Percentiles rank a stretch among this genome's conserved stretches.
These are phyloP conservation scores for Calendula officinalis DNA, from an alignment of 129 eudicot genomes.

Conservation along the genomic window DNA sequence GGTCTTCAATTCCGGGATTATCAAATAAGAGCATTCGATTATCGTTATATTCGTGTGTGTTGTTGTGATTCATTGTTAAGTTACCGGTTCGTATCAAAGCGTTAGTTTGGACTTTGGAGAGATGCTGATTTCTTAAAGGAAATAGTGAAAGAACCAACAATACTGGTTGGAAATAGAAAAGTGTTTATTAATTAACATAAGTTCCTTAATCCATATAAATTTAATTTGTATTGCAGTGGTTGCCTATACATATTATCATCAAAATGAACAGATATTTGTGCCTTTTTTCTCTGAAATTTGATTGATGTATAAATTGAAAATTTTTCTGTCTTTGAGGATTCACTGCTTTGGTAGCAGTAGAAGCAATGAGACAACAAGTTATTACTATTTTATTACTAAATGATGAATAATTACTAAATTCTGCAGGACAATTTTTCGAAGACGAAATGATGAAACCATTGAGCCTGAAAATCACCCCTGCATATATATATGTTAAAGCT, in stretches of 20 bases:
- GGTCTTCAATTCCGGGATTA: no score
- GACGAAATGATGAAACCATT: conserved; percentile 26
- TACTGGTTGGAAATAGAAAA: conserved; percentile 91
- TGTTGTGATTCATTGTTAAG: no score
- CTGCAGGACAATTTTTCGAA: conserved; percentile 98
- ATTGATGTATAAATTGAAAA: conserved; percentile 4
- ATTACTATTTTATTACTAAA: conserved; percentile 75
- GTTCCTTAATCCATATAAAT: conserved; percentile 10
- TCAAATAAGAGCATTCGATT: no score
- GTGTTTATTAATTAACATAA: not conserved
- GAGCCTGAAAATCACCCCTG: conserved; percentile 48
- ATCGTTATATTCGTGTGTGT: no score
- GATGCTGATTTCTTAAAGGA: conserved; percentile 85
- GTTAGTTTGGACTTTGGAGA: conserved; percentile 93
- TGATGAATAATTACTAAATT: conserved; percentile 71
- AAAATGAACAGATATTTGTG: no score
- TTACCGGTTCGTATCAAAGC: no score
- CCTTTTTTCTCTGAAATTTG: not conserved
- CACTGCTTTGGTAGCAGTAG: conserved; percentile 91
- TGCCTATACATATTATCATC: no score
- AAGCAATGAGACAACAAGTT: conserved; percentile 69
- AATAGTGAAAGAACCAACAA: conserved; percentile 86
- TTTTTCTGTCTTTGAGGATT: conserved; percentile 93
- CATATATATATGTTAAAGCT: conserved; percentile 64
- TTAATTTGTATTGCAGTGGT: no score